Evolutionary conservation across 2,329 filamentous ascomycete genomes (phyloP).

Genomic region (Microdochium bolleyi): DNA sequence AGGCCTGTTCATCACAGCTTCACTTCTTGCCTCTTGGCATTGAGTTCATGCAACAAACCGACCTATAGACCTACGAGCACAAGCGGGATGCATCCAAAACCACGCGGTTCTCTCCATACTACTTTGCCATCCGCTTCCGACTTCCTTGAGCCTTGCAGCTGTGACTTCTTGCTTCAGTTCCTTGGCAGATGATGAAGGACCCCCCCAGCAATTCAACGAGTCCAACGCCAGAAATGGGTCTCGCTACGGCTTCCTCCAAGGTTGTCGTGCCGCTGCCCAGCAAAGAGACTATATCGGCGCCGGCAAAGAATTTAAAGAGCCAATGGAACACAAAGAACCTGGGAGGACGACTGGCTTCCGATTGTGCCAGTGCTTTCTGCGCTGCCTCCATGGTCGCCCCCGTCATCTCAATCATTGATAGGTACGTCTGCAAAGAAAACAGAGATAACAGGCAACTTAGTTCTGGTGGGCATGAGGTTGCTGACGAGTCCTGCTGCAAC

Average conservation of each 20-base stretch:
- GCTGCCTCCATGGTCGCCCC: slow-evolving; percentile 75
- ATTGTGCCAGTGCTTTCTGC: slow-evolving; percentile 59
- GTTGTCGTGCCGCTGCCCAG: background rate
- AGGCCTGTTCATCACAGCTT: too few relatives aligned
- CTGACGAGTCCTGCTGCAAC: slow-evolving; percentile 3
- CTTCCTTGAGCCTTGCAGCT: background rate
- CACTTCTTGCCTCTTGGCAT: too few relatives aligned
- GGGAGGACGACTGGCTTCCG: slow-evolving; percentile 56
- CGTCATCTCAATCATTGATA: slow-evolving; percentile 80
- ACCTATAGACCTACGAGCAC: too few relatives aligned
- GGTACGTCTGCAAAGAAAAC: slow-evolving; percentile 35
- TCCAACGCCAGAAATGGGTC: background rate
- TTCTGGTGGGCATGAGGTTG: slow-evolving; percentile 1
- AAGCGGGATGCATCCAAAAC: too few relatives aligned
- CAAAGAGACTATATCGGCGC: background rate
- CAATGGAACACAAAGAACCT: slow-evolving; percentile 73
- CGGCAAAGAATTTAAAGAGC: slow-evolving; percentile 7
- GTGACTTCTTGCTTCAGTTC: background rate
- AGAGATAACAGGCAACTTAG: background rate
- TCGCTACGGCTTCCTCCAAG: background rate
- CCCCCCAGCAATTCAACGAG: background rate
- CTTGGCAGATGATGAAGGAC: background rate
- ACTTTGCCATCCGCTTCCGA: too few relatives aligned
- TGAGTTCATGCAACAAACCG: too few relatives aligned
- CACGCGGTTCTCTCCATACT: too few relatives aligned